These are phyloP conservation scores for Aureobasidium sp. DNA, from an alignment of 2,329 filamentous ascomycete species.

Conservation along the genomic window DNA sequence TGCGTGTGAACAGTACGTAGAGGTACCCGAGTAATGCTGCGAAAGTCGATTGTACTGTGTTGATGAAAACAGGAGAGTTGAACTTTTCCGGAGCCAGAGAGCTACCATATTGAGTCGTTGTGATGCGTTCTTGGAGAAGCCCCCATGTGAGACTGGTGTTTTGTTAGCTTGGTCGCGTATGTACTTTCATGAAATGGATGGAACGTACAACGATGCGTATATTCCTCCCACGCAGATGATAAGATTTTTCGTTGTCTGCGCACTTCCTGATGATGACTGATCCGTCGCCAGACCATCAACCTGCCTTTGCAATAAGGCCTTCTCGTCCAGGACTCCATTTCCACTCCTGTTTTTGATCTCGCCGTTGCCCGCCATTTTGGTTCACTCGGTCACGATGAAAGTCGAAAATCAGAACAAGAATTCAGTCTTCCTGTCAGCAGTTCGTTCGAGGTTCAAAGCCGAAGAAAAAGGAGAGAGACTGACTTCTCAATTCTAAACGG, in stretches of 20 bases:
- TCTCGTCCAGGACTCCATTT: background rate
- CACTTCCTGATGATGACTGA: conserved; percentile 11
- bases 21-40: conserved; percentile 72
- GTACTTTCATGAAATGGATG: background rate
- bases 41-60: conserved; percentile 89
- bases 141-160: conserved; percentile 75
- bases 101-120: conserved; percentile 76
- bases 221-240: conserved; percentile 87
- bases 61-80: conserved; percentile 89
- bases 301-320: conserved; percentile 13
- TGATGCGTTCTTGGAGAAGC: conserved; percentile 93
- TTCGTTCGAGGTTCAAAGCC: background rate
- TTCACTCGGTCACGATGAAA: background rate
- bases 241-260: conserved; percentile 50
- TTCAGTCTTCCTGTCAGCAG: background rate
- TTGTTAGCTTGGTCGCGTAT: background rate
- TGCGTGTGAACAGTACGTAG: conserved; percentile 61
- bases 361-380: conserved; percentile 10
- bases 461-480: background rate
- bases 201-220: conserved; percentile 81
- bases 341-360: conserved; percentile 8
- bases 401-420: background rate
- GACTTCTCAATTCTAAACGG: background rate
- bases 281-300: conserved; percentile 13
- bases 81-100: conserved; percentile 59